Conservation (phyloP, 1,139 yeast species). For the Blastobotrys capitulatus region DNA sequence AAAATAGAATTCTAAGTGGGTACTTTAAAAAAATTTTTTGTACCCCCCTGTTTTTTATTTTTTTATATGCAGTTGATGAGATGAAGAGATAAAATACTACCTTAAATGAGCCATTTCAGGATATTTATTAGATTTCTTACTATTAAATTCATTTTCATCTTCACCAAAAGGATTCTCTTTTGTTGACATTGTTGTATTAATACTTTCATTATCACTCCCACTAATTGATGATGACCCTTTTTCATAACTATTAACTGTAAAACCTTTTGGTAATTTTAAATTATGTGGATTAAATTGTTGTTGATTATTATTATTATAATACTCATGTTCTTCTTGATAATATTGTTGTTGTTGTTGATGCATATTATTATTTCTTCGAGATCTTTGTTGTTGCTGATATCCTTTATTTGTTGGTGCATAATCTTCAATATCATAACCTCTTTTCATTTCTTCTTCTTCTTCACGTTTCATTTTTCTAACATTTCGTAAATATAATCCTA, state of each 20-base stretch:
- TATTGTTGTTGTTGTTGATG: too few relatives aligned
- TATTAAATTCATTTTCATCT: not conserved
- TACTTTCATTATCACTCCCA: too few relatives aligned
- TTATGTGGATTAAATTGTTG: not conserved
- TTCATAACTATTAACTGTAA: not conserved
- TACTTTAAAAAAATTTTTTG: too few relatives aligned
- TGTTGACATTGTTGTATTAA: too few relatives aligned
- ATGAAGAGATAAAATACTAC: too few relatives aligned
- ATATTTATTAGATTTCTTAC: not conserved
- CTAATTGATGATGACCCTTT: too few relatives aligned
- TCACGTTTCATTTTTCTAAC: constrained; percentile 31
- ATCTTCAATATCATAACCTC: constrained; percentile 29
- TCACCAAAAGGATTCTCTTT: not conserved
- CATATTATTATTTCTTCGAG: too few relatives aligned
- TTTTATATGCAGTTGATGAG: too few relatives aligned
- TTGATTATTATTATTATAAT: not conserved
- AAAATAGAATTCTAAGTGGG: too few relatives aligned
- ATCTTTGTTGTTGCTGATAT: not conserved
- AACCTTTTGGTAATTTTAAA: constrained; percentile 5
- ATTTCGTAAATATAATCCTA: constrained; percentile 34
- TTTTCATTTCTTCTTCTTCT: constrained; percentile 33
- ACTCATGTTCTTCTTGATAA: too few relatives aligned
- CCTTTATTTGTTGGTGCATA: constrained; percentile 10
- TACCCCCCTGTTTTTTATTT: too few relatives aligned
- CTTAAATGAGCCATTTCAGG: not conserved